phyloP scores from a whole-genome alignment of 805 yeast genomes.

The Myxozyma udenii region DNA sequence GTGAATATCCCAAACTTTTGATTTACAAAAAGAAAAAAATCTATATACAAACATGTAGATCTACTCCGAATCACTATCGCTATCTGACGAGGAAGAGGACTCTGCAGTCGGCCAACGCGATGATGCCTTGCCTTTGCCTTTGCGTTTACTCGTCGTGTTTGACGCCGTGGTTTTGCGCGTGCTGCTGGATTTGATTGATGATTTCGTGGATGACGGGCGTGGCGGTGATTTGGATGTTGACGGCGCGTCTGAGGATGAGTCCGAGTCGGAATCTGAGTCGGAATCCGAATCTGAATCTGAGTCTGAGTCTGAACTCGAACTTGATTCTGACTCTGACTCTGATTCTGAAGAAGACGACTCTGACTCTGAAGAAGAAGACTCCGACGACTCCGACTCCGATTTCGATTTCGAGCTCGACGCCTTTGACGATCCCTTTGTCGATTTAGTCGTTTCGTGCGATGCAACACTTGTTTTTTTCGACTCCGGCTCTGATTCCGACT shows the following conservation, averaged over 20 bases:
- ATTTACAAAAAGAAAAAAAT: no score
- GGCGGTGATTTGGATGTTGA: no score
- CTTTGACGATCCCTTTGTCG: background rate
- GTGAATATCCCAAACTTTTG: no score
- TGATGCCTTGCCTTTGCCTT: no score
- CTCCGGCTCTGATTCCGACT: background rate
- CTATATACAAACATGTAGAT: no score
- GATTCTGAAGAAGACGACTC: slow-evolving; percentile 2
- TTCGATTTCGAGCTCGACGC: background rate
- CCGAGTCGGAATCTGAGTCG: background rate
- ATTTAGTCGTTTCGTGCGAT: background rate
- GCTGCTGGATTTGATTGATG: no score
- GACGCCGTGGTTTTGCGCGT: no score
- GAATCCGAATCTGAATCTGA: slow-evolving; percentile 4
- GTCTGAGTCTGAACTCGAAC: slow-evolving; percentile 3
- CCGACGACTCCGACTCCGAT: background rate
- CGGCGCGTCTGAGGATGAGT: background rate
- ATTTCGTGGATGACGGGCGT: no score
- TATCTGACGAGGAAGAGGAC: no score
- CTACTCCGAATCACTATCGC: no score
- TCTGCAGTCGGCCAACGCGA: no score
- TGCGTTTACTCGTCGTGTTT: no score
- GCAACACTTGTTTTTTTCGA: background rate
- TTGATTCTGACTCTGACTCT: background rate
- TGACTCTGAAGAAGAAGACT: background rate